These are phyloP conservation scores for Casuarina glauca DNA, from an alignment of 306 rosid genomes.

Conservation along the genomic window DNA sequence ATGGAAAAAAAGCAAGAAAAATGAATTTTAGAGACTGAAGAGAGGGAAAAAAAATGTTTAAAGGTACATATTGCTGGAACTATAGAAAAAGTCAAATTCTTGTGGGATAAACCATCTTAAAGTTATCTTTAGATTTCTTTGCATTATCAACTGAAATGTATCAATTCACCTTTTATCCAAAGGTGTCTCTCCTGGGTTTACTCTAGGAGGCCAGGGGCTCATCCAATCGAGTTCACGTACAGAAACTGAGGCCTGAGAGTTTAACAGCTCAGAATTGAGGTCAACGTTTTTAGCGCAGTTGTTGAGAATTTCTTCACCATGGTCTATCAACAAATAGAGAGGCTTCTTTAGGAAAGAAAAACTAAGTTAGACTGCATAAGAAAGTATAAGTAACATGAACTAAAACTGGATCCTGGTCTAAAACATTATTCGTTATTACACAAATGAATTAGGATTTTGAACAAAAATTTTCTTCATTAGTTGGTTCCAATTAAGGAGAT, in stretches of 20 bases:
- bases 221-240: constrained; percentile 90
- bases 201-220: constrained; percentile 73
- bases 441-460: neutral
- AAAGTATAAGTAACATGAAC: neutral
- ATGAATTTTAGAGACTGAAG: neutral
- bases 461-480: neutral
- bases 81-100: neutral
- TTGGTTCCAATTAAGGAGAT: neutral
- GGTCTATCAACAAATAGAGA: constrained; percentile 55
- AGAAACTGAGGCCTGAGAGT: constrained; percentile 43
- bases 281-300: constrained; percentile 73
- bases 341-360: constrained; percentile 6
- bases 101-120: neutral
- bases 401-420: constrained; percentile 1
- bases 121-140: neutral
- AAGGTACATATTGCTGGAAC: neutral
- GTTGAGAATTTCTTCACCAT: constrained; percentile 70
- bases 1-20: neutral
- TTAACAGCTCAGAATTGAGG: constrained; percentile 60
- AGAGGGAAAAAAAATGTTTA: neutral
- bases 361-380: constrained; percentile 5
- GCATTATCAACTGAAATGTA: constrained; percentile 8
- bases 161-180: constrained; percentile 44
- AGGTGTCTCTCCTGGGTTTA: constrained; percentile 39
- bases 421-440: neutral